Evolutionary conservation across 1,284 basidiomycete genomes (phyloP), one percentile per base, ranked within the genome.

Genomic region (Sporisorium graminicola): DNA sequence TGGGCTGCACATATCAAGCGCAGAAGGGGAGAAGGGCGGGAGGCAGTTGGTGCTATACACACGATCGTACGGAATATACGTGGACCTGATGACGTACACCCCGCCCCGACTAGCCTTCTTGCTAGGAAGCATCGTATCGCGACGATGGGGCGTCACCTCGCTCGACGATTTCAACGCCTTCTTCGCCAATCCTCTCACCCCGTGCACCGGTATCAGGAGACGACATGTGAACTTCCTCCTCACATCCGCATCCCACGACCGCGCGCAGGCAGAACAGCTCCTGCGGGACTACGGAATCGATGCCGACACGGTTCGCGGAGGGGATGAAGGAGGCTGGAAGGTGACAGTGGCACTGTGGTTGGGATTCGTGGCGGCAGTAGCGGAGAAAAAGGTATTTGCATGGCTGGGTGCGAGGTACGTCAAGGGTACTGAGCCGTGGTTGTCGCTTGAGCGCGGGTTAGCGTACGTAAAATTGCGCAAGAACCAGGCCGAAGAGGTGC

Each of bases 61-160:
- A 40, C 86, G 89, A 12, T 88, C 90, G 9, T 87, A 89, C 0
- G 86, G 87, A 5, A 87, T 91, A 69, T 92, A 90, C 84, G 88
- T 87, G 2, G 86, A 89, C 26, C 81, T 91, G 24, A 85, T 91
- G 44, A 74, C 87, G 8, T 85, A 86, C 10, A 89, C 89, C 1
- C 88, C 88, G 0, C 50, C 75, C 2, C 65, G 66, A 29, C 87
- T 89, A 59, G 88, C 88, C 0, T 70, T 89, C 3, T 74, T 88
- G 9, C 56, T 88, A 14, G 79, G 82, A 4, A 72, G 70, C 52
- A 33, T 81, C 66, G 50, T 78, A 18, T 59, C 82, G 54, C 49
- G 75, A 42, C 35, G 77, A 56, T 87, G 89, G 76, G 73, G 78
- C 2, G 79, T 87, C 2, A 86, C 82, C 5, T 82, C 85, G 8